These are phyloP conservation scores for Ganoderma resinaceum DNA, from an alignment of 1,284 basidiomycete species.

Conservation along the genomic window DNA sequence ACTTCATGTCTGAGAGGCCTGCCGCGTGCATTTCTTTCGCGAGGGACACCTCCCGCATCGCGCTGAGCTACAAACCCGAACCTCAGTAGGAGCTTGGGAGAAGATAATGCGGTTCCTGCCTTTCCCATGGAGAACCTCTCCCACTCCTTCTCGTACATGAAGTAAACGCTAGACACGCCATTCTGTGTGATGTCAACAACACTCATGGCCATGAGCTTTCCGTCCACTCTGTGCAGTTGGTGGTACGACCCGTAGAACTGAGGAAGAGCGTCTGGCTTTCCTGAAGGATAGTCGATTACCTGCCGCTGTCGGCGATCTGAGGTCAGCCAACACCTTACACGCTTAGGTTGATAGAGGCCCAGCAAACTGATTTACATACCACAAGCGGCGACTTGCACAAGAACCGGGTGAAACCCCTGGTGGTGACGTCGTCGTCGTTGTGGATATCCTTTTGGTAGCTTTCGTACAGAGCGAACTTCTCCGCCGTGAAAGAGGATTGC, in stretches of 20 bases:
- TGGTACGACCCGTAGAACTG: constrained; percentile 85
- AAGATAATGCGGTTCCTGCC: constrained; percentile 44
- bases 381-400: constrained; percentile 43
- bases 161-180: constrained; percentile 96
- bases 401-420: constrained; percentile 70
- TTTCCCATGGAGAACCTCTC: constrained; percentile 86
- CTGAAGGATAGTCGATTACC: constrained; percentile 62
- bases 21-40: constrained; percentile 76
- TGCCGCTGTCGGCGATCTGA: constrained; percentile 40
- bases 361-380: not conserved
- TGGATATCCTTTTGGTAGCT: constrained; percentile 85
- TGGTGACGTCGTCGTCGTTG: constrained; percentile 64
- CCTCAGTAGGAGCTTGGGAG: not conserved
- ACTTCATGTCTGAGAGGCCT: constrained; percentile 68
- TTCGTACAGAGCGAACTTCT: constrained; percentile 83
- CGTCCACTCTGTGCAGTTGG: constrained; percentile 86
- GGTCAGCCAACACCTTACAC: not conserved
- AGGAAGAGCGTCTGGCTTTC: constrained; percentile 66
- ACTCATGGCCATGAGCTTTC: constrained; percentile 83
- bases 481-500: constrained; percentile 75
- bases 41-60: constrained; percentile 79
- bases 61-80: constrained; percentile 67
- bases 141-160: constrained; percentile 89
- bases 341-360: not conserved
- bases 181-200: constrained; percentile 92